Percentiles rank a stretch among this genome's conserved stretches.
Evolutionary conservation across 139 green algal genomes (phyloP).

Genomic region (Chlorella sorokiniana): DNA sequence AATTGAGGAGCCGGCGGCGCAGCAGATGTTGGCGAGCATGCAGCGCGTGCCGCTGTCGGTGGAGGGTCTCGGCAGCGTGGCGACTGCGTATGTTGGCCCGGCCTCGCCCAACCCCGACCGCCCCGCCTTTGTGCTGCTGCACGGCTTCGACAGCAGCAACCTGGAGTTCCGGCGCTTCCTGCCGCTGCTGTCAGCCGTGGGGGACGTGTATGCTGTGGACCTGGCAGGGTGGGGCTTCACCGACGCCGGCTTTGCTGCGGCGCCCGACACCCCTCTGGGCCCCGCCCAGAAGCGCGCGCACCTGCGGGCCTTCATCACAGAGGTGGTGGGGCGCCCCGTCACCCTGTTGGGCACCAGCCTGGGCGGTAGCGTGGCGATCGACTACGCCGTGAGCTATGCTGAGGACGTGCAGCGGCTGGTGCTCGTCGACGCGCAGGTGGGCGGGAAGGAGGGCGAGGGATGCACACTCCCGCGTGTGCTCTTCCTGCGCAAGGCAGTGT

Average conservation of each 20-base stretch:
- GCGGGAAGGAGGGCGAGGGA: neutral
- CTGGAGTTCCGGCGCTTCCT: conserved; percentile 89
- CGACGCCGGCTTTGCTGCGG: conserved; percentile 36
- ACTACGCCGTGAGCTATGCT: conserved; percentile 85
- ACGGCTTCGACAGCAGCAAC: conserved; percentile 85
- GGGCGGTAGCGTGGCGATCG: conserved; percentile 88
- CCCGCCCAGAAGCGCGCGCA: conserved; percentile 81
- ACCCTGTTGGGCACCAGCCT: conserved; percentile 75
- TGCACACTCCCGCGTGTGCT: no score
- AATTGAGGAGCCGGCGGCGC: conserved; percentile 40
- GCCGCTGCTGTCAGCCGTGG: conserved; percentile 64
- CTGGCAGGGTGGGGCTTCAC: conserved; percentile 74
- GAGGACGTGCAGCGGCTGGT: conserved; percentile 79
- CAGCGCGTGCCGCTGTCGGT: conserved; percentile 32
- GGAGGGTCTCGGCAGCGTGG: conserved; percentile 28
- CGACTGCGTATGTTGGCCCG: conserved; percentile 50
- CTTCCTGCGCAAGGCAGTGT: no score
- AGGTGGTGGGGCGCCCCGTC: conserved; percentile 41
- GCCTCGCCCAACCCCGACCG: neutral
- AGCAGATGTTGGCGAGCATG: conserved; percentile 45
- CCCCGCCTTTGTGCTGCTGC: conserved; percentile 82
- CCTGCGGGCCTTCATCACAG: conserved; percentile 76
- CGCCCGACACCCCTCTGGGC: conserved; percentile 7
- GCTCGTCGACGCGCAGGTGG: conserved; percentile 78
- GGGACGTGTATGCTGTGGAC: conserved; percentile 74